Percentiles rank a stretch among this genome's conserved stretches.
These are phyloP conservation scores for Galerina marginata DNA, from an alignment of 768 basidiomycete genomes.

Conservation along the genomic window DNA sequence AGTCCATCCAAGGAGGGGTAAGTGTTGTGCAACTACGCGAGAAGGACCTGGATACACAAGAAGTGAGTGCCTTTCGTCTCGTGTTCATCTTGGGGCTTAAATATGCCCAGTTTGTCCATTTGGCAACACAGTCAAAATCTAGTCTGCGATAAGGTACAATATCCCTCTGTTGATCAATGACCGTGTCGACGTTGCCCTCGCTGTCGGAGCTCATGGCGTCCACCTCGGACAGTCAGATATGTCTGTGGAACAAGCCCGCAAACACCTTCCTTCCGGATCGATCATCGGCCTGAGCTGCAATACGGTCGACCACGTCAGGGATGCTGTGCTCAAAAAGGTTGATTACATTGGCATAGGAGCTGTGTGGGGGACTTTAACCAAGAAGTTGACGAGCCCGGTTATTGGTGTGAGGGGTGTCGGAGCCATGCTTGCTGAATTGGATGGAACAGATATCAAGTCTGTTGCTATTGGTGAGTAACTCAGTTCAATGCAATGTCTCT, in stretches of 20 bases:
- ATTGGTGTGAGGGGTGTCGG: slow-evolving; percentile 80
- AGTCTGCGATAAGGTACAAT: slow-evolving; percentile 76
- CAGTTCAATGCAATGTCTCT: slow-evolving; percentile 19
- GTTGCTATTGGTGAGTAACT: slow-evolving; percentile 78
- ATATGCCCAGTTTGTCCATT: slow-evolving; percentile 69
- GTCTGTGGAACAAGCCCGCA: slow-evolving; percentile 67
- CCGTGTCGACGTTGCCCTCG: slow-evolving; percentile 85
- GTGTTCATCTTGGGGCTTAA: not conserved
- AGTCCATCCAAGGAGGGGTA: slow-evolving; percentile 88
- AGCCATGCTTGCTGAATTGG: slow-evolving; percentile 64
- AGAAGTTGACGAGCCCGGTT: slow-evolving; percentile 65
- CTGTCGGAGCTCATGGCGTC: slow-evolving; percentile 76
- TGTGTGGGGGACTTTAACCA: slow-evolving; percentile 82
- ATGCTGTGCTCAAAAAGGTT: slow-evolving; percentile 65
- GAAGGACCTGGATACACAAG: slow-evolving; percentile 80
- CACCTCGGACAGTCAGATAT: slow-evolving; percentile 93
- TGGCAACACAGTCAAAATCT: slow-evolving; percentile 71
- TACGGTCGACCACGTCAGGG: slow-evolving; percentile 63
- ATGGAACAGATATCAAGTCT: slow-evolving; percentile 66
- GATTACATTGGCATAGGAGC: slow-evolving; percentile 93
- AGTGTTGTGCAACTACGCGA: slow-evolving; percentile 91
- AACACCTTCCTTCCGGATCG: slow-evolving; percentile 67
- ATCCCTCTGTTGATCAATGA: slow-evolving; percentile 90
- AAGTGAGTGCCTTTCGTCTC: slow-evolving; percentile 52
- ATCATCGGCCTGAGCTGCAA: slow-evolving; percentile 87